Percentiles rank a stretch among this genome's conserved stretches.
These are phyloP conservation scores for Acanthamoeba lenticulata DNA, from an alignment of 208 protist species.

Conservation along the genomic window DNA sequence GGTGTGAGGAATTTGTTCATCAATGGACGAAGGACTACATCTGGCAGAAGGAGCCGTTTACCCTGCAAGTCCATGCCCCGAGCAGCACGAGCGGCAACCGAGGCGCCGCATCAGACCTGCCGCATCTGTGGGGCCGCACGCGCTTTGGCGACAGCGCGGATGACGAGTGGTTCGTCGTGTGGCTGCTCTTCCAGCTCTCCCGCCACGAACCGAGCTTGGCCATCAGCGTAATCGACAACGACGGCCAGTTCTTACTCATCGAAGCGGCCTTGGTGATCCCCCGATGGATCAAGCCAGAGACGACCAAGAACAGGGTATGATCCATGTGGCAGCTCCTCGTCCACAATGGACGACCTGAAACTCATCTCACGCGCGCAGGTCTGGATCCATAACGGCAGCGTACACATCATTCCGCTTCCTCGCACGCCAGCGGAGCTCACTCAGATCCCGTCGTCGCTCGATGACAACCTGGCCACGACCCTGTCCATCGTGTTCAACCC, in stretches of 20 bases:
- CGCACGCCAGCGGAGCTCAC: constrained; percentile 55
- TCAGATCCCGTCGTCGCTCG: constrained; percentile 34
- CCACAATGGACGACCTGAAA: not conserved
- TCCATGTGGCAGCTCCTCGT: not conserved
- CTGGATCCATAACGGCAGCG: not conserved
- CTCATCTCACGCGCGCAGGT: not conserved
- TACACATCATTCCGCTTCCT: constrained; percentile 65
- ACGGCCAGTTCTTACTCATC: constrained; percentile 84
- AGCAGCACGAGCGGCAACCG: not conserved
- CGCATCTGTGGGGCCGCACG: constrained; percentile 33
- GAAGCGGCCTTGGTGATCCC: constrained; percentile 78
- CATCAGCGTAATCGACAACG: constrained; percentile 75
- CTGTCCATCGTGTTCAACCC: not conserved
- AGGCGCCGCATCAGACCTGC: not conserved
- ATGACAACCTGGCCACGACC: not conserved
- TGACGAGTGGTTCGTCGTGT: constrained; percentile 84
- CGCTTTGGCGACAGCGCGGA: constrained; percentile 77
- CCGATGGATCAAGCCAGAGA: constrained; percentile 79
- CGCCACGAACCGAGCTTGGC: not conserved
- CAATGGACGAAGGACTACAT: constrained; percentile 47
- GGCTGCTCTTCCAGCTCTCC: constrained; percentile 72
- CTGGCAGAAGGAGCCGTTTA: constrained; percentile 50
- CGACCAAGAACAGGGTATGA: constrained; percentile 58
- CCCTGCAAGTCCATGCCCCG: not conserved
- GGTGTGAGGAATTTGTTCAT: not conserved